Evolutionary conservation across 2,329 filamentous ascomycete genomes (phyloP), one percentile per base, ranked within the genome.

Genomic region (Aspergillus carbonarius): DNA sequence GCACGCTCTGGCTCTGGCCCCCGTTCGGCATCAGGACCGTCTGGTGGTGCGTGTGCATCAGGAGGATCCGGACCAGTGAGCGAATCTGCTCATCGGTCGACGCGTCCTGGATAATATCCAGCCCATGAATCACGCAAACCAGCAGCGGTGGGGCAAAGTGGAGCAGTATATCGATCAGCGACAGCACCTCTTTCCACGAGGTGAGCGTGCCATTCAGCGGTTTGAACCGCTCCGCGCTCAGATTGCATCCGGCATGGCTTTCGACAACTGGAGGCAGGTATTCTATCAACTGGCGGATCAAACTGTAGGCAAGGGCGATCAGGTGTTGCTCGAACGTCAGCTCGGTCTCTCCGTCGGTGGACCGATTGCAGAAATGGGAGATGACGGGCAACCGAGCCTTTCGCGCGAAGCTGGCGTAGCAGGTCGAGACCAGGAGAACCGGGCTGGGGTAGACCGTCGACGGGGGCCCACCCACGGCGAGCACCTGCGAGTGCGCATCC

Each of bases 231-330:
- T 76, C 74, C 1, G 66, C 63, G 27, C 68, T 73, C n/a, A 76
- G 59, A 50, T 74, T 70, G 42, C 72, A 70, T 9, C 69, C 63
- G 12, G 70, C 65, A 30, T 75, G 70, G 30, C 70, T 72, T 55
- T 75, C 72, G 27, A 75, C 61, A 20, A 76, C 70, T 0, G 73
- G 73, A 9, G 74, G 74, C 12, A 72, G 60, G 32, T 66, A 68
- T 55, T 76, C 72, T 23, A 76, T 71, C 53, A 76, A 57, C 57
- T 76, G 74, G 9, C 74, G 72, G 27, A 76, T 74, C 17, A 76
- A 52, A 58, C 74, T 76, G 58, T 76, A 76, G 1, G 71, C 67
- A 8, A 76, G 68, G 4, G 72, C 69, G n/a, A 76, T 68, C 4
- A 76, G 63, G 3, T 73, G 71, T 32, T 69, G 67, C 53, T 72